phyloP scores from a whole-genome alignment of 1,139 yeast species.

The Geotrichum citri-aurantii region DNA sequence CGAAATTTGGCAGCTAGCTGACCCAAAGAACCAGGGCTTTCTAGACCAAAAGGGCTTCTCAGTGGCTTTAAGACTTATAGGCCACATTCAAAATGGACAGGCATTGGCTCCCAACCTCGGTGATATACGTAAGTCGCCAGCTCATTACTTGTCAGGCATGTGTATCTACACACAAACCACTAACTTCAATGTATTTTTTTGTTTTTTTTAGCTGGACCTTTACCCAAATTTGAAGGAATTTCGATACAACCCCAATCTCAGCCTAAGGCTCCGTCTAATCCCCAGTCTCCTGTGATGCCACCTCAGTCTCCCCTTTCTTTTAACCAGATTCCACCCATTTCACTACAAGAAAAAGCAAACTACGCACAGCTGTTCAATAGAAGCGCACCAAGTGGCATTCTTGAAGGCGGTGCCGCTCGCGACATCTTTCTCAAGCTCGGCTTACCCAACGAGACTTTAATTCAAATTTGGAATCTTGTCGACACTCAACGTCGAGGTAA shows the following conservation, averaged over 20 bases:
- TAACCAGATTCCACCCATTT: constrained; percentile 2
- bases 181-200: not conserved
- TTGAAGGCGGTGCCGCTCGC: constrained; percentile 73
- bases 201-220: constrained; percentile 42
- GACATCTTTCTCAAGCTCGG: constrained; percentile 84
- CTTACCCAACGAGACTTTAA: constrained; percentile 66
- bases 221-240: constrained; percentile 39
- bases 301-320: constrained; percentile 1
- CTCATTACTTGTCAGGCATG: not conserved
- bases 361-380: constrained; percentile 70
- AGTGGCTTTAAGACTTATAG: constrained; percentile 81
- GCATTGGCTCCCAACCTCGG: constrained; percentile 48
- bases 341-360: constrained; percentile 37
- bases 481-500: constrained; percentile 71
- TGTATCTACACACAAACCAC: not conserved
- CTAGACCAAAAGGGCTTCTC: constrained; percentile 77
- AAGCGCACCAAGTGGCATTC: constrained; percentile 52
- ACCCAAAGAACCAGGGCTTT: constrained; percentile 76
- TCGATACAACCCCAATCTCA: not conserved
- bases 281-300: constrained; percentile 2
- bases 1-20: constrained; percentile 92
- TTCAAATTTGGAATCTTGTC: constrained; percentile 83
- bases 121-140: constrained; percentile 33
- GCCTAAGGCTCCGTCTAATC: not conserved
- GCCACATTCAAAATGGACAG: constrained; percentile 75